Evolutionary conservation across 106 monocot species (phyloP), one percentile per base, ranked within the genome.

Genomic region (Dendrobium officinale): DNA sequence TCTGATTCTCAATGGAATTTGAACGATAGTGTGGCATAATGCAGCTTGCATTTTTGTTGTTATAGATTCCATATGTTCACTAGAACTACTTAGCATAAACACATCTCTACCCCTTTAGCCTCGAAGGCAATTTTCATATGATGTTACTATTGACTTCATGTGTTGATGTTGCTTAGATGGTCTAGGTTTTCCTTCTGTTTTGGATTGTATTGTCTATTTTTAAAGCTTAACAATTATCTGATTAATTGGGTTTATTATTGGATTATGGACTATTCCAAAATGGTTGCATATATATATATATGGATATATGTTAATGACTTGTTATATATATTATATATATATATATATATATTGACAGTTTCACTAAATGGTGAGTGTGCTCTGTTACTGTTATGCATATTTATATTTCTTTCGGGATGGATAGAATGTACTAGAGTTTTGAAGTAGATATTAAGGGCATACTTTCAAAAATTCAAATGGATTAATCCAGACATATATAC

Each of bases 141-240:
- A 1, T 22, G 6, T 4, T 61, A 22, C 22, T n/a, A 66, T 24
- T 70, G 33, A 70, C 33, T 29, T 68, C 31, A 33, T 31, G 19
- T 66, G 70, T 37, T 70, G 33, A 70, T 37, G 37, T 15, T 70
- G 16, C 37, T 2, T 70, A 15, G 15, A 70, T 70, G 70, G 70
- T 70, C 37, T 70, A 37, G 33, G 70, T 16, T 61, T 61, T 61
- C 19, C 70, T 70, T 70, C 15, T 70, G 70, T 70, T 70, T 61
- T 33, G 13, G 70, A 37, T 70, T 33, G 70, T 37, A 15, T 70
- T 51, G 16, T 6, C 24, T 66, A 24, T 5, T 70, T 68, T 70
- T 67, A 4, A 27, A 70, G 70, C 24, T 70, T 15, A 70, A 70
- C 15, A 33, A 33, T 27, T 33, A 70, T 70, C 70, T 70, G 24